A percentile compares a stretch with the other conserved stretches of the same genome.
These are phyloP conservation scores for Primulina tabacum DNA, from an alignment of 257 asterid genomes.

Conservation along the genomic window DNA sequence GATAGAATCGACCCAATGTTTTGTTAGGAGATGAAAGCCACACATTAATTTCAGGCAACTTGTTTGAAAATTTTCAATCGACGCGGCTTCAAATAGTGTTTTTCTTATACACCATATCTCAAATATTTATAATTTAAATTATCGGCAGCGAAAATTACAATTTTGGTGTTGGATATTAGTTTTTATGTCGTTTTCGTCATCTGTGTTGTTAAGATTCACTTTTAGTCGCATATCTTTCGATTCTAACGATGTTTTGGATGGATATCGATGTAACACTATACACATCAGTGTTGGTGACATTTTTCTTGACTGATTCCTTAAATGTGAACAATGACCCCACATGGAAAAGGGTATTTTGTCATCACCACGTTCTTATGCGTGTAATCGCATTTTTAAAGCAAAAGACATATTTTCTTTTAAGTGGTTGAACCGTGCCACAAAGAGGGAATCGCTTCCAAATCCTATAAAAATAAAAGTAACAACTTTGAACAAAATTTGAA, in stretches of 20 bases:
- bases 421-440: neutral
- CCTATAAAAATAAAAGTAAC: neutral
- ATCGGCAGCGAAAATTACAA: too few relatives aligned
- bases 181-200: too few relatives aligned
- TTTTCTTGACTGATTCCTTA: neutral
- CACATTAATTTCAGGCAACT: neutral
- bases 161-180: too few relatives aligned
- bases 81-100: neutral
- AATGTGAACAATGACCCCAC: neutral
- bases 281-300: too few relatives aligned
- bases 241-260: too few relatives aligned
- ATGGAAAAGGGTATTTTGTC: neutral
- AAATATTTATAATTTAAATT: too few relatives aligned
- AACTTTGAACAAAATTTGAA: neutral
- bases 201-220: too few relatives aligned
- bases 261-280: too few relatives aligned
- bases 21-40: neutral
- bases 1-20: neutral
- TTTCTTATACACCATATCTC: too few relatives aligned
- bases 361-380: neutral
- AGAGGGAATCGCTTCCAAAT: neutral
- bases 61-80: neutral
- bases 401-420: neutral
- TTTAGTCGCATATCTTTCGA: too few relatives aligned
- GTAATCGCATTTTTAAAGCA: neutral